These are phyloP conservation scores for Penicillium argentinense DNA, from an alignment of 495 filamentous ascomycete species.

Conservation along the genomic window DNA sequence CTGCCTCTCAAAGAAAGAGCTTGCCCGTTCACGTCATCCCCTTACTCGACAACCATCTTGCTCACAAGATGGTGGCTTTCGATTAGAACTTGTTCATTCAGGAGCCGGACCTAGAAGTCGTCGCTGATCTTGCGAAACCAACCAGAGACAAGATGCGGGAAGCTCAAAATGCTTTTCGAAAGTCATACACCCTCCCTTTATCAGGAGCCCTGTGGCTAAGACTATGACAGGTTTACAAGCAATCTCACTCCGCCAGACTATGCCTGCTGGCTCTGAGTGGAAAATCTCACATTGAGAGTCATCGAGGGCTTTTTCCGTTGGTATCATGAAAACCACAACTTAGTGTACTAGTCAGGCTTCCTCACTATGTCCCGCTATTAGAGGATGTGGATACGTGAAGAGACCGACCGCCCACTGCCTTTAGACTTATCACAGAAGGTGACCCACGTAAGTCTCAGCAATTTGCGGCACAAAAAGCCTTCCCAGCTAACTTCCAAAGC, in stretches of 20 bases:
- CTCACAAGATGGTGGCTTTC: not conserved
- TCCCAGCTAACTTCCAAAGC: not conserved
- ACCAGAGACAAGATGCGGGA: slow-evolving; percentile 2
- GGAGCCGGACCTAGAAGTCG: slow-evolving; percentile 6
- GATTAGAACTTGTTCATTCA: slow-evolving; percentile 13
- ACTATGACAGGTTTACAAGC: not conserved
- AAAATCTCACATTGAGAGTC: not conserved
- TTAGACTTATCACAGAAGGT: not conserved
- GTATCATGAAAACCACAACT: not conserved
- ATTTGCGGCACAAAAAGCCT: not conserved
- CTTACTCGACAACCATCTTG: not conserved
- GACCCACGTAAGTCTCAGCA: not conserved
- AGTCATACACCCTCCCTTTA: not conserved
- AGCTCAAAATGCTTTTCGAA: not conserved
- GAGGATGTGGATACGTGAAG: not conserved
- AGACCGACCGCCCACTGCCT: not conserved
- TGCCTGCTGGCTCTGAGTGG: not conserved
- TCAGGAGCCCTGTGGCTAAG: not conserved
- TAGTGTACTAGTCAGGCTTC: not conserved
- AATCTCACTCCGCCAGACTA: not conserved
- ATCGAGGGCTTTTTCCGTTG: not conserved
- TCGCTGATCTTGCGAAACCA: not conserved
- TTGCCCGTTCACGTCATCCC: not conserved
- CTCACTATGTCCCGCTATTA: not conserved
- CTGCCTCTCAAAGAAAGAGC: not conserved